Percentiles rank a stretch among this genome's conserved stretches.
Conservation (phyloP, 257 asterid genomes). For the Lycium barbarum region DNA sequence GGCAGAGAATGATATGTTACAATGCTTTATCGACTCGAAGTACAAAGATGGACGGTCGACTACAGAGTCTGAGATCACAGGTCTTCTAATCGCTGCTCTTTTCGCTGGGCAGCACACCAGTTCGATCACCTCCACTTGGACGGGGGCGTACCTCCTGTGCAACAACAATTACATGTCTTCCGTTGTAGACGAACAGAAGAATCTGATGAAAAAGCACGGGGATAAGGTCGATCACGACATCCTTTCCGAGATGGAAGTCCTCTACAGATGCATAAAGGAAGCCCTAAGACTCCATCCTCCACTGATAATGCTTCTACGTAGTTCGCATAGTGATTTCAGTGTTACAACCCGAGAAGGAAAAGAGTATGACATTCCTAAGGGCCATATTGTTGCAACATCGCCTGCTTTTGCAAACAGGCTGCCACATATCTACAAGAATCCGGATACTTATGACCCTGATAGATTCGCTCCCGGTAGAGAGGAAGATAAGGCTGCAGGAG, state of each 20-base stretch:
- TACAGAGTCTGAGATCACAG: conserved; percentile 80
- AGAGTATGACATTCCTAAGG: conserved; percentile 69
- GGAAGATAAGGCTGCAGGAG: conserved; percentile 92
- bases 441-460: conserved; percentile 80
- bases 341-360: conserved; percentile 80
- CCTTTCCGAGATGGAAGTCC: conserved; percentile 87
- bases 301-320: conserved; percentile 83
- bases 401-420: conserved; percentile 45
- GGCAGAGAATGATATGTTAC: conserved; percentile 68
- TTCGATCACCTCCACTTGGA: conserved; percentile 93
- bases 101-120: conserved; percentile 99
- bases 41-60: conserved; percentile 90
- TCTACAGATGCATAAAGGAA: conserved; percentile 85
- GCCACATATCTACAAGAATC: conserved; percentile 76
- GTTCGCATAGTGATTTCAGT: conserved; percentile 81
- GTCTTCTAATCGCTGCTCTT: conserved; percentile 92
- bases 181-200: conserved; percentile 79
- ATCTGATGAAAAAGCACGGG: conserved; percentile 64
- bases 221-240: conserved; percentile 78
- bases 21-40: conserved; percentile 94
- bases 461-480: conserved; percentile 87
- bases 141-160: conserved; percentile 89
- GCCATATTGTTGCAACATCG: conserved; percentile 43
- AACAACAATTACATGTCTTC: conserved; percentile 79
- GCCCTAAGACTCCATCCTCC: conserved; percentile 98